These are phyloP conservation scores for Poteriospumella lacustris DNA, from an alignment of 108 stramenopile genomes.

Conservation along the genomic window DNA sequence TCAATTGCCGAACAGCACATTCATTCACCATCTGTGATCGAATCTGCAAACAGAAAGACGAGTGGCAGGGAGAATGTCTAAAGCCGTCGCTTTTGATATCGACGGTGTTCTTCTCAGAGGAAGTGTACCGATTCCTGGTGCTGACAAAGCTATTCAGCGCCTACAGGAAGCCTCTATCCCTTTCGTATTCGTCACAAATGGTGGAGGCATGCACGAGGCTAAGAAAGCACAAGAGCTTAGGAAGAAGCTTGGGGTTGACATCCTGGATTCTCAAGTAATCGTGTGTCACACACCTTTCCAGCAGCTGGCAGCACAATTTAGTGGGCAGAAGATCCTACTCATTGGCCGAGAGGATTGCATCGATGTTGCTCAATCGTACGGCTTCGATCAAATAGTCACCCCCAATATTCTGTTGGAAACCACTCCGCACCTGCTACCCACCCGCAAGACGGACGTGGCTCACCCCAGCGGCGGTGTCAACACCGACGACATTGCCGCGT, in stretches of 20 bases:
- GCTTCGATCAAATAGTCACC: too few relatives aligned
- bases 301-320: background rate
- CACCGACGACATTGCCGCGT: too few relatives aligned
- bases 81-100: constrained; percentile 41
- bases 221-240: constrained; percentile 25
- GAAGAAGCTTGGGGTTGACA: background rate
- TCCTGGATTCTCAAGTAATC: constrained; percentile 30
- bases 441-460: too few relatives aligned
- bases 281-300: constrained; percentile 34
- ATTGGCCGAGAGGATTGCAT: constrained; percentile 26
- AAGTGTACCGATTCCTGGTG: constrained; percentile 21
- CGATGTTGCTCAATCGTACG: constrained; percentile 31
- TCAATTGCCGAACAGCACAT: too few relatives aligned
- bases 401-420: too few relatives aligned
- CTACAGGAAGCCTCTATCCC: constrained; percentile 19
- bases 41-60: too few relatives aligned
- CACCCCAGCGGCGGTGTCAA: too few relatives aligned
- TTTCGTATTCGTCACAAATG: constrained; percentile 41
- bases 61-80: too few relatives aligned
- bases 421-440: too few relatives aligned
- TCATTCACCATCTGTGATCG: too few relatives aligned
- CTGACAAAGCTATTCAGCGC: constrained; percentile 27
- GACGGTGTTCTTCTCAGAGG: constrained; percentile 44
- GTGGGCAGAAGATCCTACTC: constrained; percentile 22
- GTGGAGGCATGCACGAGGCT: constrained; percentile 33